Evolutionary conservation across 768 basidiomycete species (phyloP).

Genomic region (Russula sp.): DNA sequence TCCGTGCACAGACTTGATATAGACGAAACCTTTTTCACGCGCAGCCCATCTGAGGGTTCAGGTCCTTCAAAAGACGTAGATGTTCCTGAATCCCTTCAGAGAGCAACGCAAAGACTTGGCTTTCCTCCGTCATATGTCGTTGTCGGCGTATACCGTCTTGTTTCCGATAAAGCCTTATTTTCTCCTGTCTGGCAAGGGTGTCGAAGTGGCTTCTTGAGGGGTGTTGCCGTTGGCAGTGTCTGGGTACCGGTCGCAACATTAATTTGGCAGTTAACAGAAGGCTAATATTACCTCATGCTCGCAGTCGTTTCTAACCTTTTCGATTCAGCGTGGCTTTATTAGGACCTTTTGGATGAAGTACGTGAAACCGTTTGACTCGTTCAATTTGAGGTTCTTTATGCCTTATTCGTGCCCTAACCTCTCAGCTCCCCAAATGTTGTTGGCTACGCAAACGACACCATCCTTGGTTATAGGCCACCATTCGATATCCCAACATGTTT

Average conservation of each 20-base stretch:
- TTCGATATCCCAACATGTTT: conserved; percentile 70
- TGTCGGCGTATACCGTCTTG: conserved; percentile 80
- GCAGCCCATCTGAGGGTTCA: conserved; percentile 15
- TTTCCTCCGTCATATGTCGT: conserved; percentile 82
- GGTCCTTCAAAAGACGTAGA: conserved; percentile 1
- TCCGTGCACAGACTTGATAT: background rate
- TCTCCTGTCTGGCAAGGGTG: conserved; percentile 84
- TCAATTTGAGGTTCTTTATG: background rate
- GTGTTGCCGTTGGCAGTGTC: conserved; percentile 59
- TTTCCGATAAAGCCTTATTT: conserved; percentile 67
- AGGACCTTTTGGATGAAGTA: conserved; percentile 62
- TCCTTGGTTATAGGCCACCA: conserved; percentile 64
- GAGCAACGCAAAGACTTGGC: conserved; percentile 60
- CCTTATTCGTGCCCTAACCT: background rate
- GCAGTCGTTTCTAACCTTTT: conserved; percentile 66
- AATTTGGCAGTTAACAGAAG: background rate
- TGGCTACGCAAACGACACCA: conserved; percentile 57
- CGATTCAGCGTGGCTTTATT: conserved; percentile 67
- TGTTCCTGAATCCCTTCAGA: conserved; percentile 39
- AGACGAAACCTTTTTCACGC: background rate
- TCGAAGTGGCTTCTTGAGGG: conserved; percentile 69
- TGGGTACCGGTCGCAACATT: conserved; percentile 50
- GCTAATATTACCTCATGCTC: background rate
- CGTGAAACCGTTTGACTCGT: too few relatives aligned
- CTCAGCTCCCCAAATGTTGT: conserved; percentile 61